Percentiles rank a stretch among this genome's conserved stretches.
phyloP scores from a whole-genome alignment of 2,329 filamentous ascomycete species.

The Alternaria sp. region DNA sequence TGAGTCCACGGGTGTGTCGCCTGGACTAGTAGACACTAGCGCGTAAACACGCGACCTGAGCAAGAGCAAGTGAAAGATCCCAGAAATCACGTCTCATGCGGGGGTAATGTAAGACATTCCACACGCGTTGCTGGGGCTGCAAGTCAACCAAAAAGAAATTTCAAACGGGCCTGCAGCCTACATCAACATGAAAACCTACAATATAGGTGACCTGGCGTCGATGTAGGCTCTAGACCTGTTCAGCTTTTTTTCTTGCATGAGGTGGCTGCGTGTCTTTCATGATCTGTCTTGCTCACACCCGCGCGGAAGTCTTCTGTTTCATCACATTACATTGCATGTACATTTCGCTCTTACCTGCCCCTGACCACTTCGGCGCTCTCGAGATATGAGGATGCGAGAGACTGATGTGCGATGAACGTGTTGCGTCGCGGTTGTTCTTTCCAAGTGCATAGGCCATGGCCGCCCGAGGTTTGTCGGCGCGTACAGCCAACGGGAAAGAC shows the following conservation, averaged over 20 bases:
- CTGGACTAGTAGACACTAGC: background rate
- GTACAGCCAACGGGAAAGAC: background rate
- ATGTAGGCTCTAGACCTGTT: no score
- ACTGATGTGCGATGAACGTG: background rate
- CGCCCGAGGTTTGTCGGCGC: rapidly evolving
- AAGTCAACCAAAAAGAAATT: no score
- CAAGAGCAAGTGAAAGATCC: background rate
- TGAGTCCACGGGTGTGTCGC: background rate
- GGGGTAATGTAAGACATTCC: background rate
- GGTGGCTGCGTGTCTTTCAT: background rate
- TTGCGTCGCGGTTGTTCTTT: background rate
- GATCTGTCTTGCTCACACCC: background rate
- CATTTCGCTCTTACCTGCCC: background rate
- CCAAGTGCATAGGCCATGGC: background rate
- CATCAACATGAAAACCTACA: no score
- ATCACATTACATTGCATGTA: background rate
- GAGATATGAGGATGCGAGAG: background rate
- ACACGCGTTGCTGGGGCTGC: background rate
- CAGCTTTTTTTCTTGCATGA: no score
- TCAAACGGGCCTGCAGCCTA: no score
- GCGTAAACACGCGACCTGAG: background rate
- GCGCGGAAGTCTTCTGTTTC: background rate
- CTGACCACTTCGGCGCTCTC: background rate
- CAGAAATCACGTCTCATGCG: background rate
- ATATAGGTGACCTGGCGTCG: no score